Evolutionary conservation across 139 green algal genomes (phyloP), one percentile per base, ranked within the genome.

Genomic region (Chlamydomonas sphaeroides): DNA sequence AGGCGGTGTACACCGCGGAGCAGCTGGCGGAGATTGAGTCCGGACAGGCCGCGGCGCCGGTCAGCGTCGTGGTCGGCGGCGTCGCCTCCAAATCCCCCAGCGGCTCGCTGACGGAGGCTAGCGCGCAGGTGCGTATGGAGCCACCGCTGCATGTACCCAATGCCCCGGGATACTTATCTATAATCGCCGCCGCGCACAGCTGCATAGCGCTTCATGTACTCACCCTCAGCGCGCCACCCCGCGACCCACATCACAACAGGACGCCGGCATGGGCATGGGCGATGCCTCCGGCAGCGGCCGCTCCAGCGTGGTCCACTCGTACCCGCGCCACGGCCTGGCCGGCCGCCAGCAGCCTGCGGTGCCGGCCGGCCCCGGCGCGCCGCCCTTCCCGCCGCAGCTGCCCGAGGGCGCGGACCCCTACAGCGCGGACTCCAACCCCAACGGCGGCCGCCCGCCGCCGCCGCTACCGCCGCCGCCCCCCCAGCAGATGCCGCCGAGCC

Each of bases 361-460:
- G 57, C 62, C 42, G 62, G 25, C 14, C 33, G 32, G n/a, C 65
- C 3, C 7, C 42, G 4, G 75, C 21, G 3, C 57, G n/a, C n/a
- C 42, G 14, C 42, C 75, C 7, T 82, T 73, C 75, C 42, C 35
- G 62, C 42, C 41, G 77, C 75, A 30, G 14, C 61, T 36, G 17
- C 17, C 48, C 4, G 77, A 84, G 57, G 65, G 45, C 11, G 41
- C 73, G 28, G 77, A 84, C 65, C 77, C 77, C 28, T 84, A 61
- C 77, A 84, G 65, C 77, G 77, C 77, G 17, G 77, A 84, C 51
- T 84, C 77, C 33, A 84, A 84, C 36, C 77, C 77, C 26, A 84
- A 84, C 53, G 63, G 62, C 45, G 41, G 33, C 75, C 42, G 75
- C 39, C 49, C 33, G 10, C 70, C 33, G 45, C 48, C 69, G 7